These are phyloP conservation scores for Diplodia sapinea DNA, from an alignment of 2,329 filamentous ascomycete genomes.

Conservation along the genomic window DNA sequence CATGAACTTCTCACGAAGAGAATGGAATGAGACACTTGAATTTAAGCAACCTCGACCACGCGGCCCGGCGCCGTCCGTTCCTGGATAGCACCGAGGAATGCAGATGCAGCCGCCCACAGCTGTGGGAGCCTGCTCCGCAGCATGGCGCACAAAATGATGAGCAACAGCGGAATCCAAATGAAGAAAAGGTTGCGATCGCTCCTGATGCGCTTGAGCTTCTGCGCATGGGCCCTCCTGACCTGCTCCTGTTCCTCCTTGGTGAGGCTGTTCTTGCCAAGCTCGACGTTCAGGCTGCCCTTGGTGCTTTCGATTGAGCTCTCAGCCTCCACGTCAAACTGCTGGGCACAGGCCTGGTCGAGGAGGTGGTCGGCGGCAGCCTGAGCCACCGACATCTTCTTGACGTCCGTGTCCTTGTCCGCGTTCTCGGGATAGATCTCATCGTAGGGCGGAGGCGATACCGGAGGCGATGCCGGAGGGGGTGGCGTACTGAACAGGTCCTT, in stretches of 20 bases:
- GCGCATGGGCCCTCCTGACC: constrained; percentile 53
- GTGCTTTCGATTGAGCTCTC: constrained; percentile 32
- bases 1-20: background rate
- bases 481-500: constrained; percentile 35
- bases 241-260: constrained; percentile 55
- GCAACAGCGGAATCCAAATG: constrained; percentile 56
- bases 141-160: constrained; percentile 58
- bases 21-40: background rate
- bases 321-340: constrained; percentile 59
- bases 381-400: constrained; percentile 64
- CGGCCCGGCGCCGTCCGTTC: constrained; percentile 15
- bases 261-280: constrained; percentile 51
- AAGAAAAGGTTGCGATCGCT: constrained; percentile 61
- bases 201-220: constrained; percentile 55
- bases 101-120: constrained; percentile 38
- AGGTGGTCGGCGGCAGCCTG: constrained; percentile 64
- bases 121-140: constrained; percentile 60
- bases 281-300: constrained; percentile 37
- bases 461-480: constrained; percentile 55
- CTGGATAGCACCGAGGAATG: constrained; percentile 14
- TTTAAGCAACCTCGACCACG: constrained; percentile 25
- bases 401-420: constrained; percentile 39
- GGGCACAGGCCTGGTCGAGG: constrained; percentile 63
- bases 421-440: constrained; percentile 74
- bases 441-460: constrained; percentile 70